Evolutionary conservation across 1,284 basidiomycete genomes (phyloP).

Genomic region (Macrocystidia cucumis): DNA sequence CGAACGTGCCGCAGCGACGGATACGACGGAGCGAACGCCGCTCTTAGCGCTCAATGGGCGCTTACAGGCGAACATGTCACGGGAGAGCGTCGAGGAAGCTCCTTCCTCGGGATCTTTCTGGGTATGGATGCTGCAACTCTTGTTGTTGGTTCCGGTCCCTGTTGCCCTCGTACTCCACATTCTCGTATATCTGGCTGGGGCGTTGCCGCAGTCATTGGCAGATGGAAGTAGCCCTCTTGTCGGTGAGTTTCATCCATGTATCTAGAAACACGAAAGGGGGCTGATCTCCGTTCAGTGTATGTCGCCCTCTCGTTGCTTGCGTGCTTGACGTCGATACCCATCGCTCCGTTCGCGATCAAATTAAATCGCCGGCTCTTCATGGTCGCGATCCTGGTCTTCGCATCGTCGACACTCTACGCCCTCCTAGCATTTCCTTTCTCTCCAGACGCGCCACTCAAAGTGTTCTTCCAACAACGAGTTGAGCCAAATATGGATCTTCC

Average conservation of each 20-base stretch:
- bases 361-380: slow-evolving; percentile 2
- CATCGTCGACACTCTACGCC: neutral
- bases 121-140: slow-evolving; percentile 60
- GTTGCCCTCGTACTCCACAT: slow-evolving; percentile 53
- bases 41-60: too few species aligned
- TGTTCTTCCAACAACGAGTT: slow-evolving; percentile 60
- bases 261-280: neutral
- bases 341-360: slow-evolving; percentile 25
- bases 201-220: slow-evolving; percentile 50
- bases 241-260: slow-evolving; percentile 29
- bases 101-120: too few species aligned
- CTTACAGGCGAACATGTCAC: too few species aligned
- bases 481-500: too few species aligned
- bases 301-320: slow-evolving; percentile 33
- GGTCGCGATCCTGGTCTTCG: slow-evolving; percentile 4
- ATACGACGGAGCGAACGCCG: too few species aligned
- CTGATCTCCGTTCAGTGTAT: slow-evolving; percentile 41
- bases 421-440: slow-evolving; percentile 43
- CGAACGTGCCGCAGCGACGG: too few species aligned
- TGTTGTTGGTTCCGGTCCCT: slow-evolving; percentile 50
- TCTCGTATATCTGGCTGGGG: slow-evolving; percentile 37
- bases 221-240: slow-evolving; percentile 50
- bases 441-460: slow-evolving; percentile 49
- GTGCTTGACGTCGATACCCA: slow-evolving; percentile 45
- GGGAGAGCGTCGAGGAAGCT: too few species aligned